These are phyloP conservation scores for Microsporum canis DNA, from an alignment of 2,329 filamentous ascomycete species.

Conservation along the genomic window DNA sequence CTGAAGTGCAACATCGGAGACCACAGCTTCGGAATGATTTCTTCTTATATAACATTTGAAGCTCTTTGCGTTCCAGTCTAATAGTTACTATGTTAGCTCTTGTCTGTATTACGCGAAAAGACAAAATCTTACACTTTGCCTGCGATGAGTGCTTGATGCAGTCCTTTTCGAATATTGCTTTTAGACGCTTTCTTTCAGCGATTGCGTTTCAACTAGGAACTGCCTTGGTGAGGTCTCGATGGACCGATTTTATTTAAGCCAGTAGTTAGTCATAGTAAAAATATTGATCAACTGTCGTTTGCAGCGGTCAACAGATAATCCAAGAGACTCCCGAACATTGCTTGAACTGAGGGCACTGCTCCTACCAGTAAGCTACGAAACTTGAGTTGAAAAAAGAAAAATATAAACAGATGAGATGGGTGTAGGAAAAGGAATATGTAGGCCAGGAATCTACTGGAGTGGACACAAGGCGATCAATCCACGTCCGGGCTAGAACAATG, in stretches of 20 bases:
- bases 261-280: too few relatives aligned
- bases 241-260: not conserved
- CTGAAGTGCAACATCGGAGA: not conserved
- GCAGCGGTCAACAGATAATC: too few relatives aligned
- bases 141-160: not conserved
- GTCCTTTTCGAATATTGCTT: not conserved
- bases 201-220: not conserved
- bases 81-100: not conserved
- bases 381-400: too few relatives aligned
- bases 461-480: too few relatives aligned
- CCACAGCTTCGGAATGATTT: not conserved
- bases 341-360: too few relatives aligned
- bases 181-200: not conserved
- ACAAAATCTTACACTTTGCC: not conserved
- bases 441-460: too few relatives aligned
- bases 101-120: not conserved
- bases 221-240: not conserved
- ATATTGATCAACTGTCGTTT: too few relatives aligned
- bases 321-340: too few relatives aligned
- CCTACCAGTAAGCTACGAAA: too few relatives aligned
- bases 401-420: too few relatives aligned
- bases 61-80: not conserved
- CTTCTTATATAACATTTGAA: not conserved
- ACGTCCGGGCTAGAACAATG: too few relatives aligned
- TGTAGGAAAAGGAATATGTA: too few relatives aligned